Conservation (phyloP, 306 rosid species). For the Psophocarpus tetragonolobus region DNA sequence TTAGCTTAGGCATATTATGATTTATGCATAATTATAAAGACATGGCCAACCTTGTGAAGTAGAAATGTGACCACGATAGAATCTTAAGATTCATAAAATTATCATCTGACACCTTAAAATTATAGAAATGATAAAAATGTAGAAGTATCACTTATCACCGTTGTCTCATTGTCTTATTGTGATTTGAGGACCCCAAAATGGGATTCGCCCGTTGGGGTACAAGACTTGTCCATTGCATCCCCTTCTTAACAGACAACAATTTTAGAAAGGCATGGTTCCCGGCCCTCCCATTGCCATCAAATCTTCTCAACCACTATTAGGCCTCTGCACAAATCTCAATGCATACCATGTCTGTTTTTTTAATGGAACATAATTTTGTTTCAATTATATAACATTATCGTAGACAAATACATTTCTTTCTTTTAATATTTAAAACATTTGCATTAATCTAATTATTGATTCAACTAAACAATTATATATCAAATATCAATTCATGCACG, state of each 20-base stretch:
- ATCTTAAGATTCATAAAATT: not conserved
- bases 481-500: no score
- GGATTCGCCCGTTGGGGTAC: slow-evolving; percentile 4
- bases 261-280: slow-evolving; percentile 19
- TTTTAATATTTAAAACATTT: no score
- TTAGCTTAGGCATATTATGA: not conserved
- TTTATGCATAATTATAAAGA: not conserved
- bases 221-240: slow-evolving; percentile 21
- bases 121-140: slow-evolving; percentile 7
- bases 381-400: no score
- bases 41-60: not conserved
- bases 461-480: not conserved
- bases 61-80: not conserved
- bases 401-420: no score
- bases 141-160: not conserved
- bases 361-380: no score
- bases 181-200: slow-evolving; percentile 34
- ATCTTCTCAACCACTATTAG: slow-evolving; percentile 16
- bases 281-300: slow-evolving; percentile 20
- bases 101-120: not conserved
- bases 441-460: not conserved
- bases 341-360: not conserved
- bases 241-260: slow-evolving; percentile 1
- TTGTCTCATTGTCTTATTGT: slow-evolving; percentile 9
- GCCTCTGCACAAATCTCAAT: not conserved